Evolutionary conservation across 768 basidiomycete species (phyloP).

Genomic region (Gymnopilus junonius): DNA sequence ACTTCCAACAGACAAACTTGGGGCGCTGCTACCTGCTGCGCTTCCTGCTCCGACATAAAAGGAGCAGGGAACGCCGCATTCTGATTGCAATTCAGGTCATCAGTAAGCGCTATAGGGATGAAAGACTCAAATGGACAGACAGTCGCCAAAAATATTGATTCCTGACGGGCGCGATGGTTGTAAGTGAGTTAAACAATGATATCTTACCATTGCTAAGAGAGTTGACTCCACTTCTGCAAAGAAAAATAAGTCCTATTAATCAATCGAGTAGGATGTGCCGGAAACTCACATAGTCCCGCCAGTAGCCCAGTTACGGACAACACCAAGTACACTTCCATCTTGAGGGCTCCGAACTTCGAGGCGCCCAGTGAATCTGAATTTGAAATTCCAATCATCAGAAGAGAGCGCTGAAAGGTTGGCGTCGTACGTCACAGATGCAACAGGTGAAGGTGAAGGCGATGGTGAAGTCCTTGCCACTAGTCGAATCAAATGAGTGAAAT

Average conservation of each 20-base stretch:
- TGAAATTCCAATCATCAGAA: background rate
- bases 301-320: conserved; percentile 33
- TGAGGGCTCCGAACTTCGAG: conserved; percentile 37
- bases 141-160: conserved; percentile 40
- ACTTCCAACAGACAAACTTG: conserved; percentile 15
- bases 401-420: background rate
- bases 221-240: conserved; percentile 39
- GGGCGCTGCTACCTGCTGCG: background rate
- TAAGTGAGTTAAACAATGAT: conserved; percentile 38
- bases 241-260: background rate
- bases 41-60: conserved; percentile 43
- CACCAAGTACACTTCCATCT: conserved; percentile 34
- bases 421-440: conserved; percentile 28
- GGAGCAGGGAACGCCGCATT: conserved; percentile 41
- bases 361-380: conserved; percentile 36
- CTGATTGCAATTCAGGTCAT: conserved; percentile 24
- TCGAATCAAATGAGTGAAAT: background rate
- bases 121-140: conserved; percentile 25
- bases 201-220: conserved; percentile 31
- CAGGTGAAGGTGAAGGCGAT: conserved; percentile 22
- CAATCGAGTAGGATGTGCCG: background rate
- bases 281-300: conserved; percentile 31
- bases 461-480: conserved; percentile 11
- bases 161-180: conserved; percentile 17
- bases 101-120: background rate